Evolutionary conservation across 768 basidiomycete genomes (phyloP).

Genomic region (Baorangia bicolor): DNA sequence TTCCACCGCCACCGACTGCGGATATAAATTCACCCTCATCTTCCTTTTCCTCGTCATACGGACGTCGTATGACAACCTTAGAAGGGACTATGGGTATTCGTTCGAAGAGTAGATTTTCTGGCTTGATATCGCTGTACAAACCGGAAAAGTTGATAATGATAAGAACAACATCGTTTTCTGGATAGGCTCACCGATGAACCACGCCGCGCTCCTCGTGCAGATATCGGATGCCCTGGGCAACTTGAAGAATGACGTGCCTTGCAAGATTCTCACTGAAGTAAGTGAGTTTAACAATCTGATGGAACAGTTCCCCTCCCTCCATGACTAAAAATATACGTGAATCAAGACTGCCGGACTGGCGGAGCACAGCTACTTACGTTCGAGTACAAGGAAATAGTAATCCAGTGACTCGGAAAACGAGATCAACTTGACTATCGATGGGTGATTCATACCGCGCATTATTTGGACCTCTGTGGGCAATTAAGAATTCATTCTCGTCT

Average conservation of each 20-base stretch:
- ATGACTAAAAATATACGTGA: slow-evolving; percentile 57
- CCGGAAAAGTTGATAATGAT: neutral
- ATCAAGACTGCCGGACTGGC: neutral
- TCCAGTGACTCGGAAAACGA: slow-evolving; percentile 92
- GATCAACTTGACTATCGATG: slow-evolving; percentile 88
- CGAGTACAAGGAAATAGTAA: slow-evolving; percentile 92
- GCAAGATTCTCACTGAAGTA: slow-evolving; percentile 98
- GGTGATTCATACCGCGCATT: slow-evolving; percentile 93
- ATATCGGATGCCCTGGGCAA: slow-evolving; percentile 90
- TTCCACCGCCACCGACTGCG: slow-evolving; percentile 93
- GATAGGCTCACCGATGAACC: slow-evolving; percentile 70
- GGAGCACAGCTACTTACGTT: slow-evolving; percentile 54
- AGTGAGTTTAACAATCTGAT: slow-evolving; percentile 98
- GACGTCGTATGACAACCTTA: slow-evolving; percentile 66
- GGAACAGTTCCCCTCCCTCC: slow-evolving; percentile 98
- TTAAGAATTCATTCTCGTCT: neutral
- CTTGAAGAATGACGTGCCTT: slow-evolving; percentile 95
- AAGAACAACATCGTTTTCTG: neutral
- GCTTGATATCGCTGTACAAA: slow-evolving; percentile 81
- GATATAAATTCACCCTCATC: slow-evolving; percentile 96
- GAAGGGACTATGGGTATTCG: slow-evolving; percentile 91
- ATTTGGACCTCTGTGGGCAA: slow-evolving; percentile 86
- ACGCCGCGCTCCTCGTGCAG: slow-evolving; percentile 98
- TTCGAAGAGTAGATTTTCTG: slow-evolving; percentile 94
- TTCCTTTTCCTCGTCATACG: slow-evolving; percentile 97